A percentile compares a stretch with the other conserved stretches of the same genome.
These are phyloP conservation scores for Fraxinus quadrangulata DNA, from an alignment of 257 asterid genomes.

Conservation along the genomic window DNA sequence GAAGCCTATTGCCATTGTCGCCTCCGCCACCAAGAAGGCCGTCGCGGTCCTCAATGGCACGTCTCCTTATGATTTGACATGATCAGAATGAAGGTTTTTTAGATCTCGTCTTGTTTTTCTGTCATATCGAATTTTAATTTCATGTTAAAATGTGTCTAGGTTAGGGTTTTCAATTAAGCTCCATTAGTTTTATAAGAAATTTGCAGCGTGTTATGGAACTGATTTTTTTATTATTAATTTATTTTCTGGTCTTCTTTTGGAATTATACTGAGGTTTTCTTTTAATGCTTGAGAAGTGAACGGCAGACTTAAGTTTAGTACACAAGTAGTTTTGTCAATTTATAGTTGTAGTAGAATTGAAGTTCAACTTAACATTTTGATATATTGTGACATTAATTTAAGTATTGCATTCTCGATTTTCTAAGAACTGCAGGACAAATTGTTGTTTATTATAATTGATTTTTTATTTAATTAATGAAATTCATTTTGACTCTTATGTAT, in stretches of 20 bases:
- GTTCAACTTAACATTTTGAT: not conserved
- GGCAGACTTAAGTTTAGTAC: not conserved
- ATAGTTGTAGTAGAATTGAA: not conserved
- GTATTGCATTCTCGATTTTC: not conserved
- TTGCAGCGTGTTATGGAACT: not conserved
- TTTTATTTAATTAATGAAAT: not conserved
- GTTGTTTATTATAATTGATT: not conserved
- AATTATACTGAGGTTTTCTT: not conserved
- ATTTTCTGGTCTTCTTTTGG: not conserved
- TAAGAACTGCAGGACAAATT: not conserved
- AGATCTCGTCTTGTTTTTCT: not conserved
- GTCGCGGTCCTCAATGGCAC: conserved; percentile 88
- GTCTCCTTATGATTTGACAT: too few species aligned
- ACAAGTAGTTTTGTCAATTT: not conserved
- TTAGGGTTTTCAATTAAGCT: not conserved
- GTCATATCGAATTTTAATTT: not conserved
- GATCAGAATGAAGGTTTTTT: conserved; percentile 78
- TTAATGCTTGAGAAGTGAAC: not conserved
- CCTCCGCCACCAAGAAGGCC: conserved; percentile 72
- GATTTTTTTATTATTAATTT: not conserved
- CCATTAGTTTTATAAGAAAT: not conserved
- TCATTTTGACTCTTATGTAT: not conserved
- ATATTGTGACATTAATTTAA: not conserved
- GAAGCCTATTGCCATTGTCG: conserved; percentile 59
- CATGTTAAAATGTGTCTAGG: not conserved